These are phyloP conservation scores for Nicotiana attenuata DNA, from an alignment of 257 asterid genomes.

Conservation along the genomic window DNA sequence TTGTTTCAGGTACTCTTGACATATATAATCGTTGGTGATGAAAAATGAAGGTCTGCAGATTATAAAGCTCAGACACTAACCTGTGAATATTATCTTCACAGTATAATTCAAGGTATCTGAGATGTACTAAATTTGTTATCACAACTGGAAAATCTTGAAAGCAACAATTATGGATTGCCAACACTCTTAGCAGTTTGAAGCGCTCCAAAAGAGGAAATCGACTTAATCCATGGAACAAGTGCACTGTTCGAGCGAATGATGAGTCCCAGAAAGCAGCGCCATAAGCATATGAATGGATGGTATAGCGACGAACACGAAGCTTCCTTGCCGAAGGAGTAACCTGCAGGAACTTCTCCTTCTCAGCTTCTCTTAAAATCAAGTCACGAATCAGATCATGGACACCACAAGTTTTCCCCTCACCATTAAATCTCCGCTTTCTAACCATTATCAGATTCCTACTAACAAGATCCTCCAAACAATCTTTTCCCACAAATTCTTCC, in stretches of 20 bases:
- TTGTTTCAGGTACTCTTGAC: not conserved
- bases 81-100: not conserved
- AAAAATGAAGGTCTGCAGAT: not conserved
- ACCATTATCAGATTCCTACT: not conserved
- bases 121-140: not conserved
- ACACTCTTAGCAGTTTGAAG: not conserved
- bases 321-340: not conserved
- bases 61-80: not conserved
- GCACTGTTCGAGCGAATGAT: not conserved
- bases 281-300: not conserved
- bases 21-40: not conserved
- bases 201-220: not conserved
- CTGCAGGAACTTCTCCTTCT: not conserved
- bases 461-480: constrained; percentile 4
- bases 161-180: not conserved
- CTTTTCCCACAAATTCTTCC: not conserved
- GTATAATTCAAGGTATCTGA: not conserved
- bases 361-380: not conserved
- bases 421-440: not conserved
- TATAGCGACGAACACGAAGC: not conserved
- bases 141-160: not conserved
- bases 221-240: not conserved
- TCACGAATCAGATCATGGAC: constrained; percentile 2
- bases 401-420: not conserved
- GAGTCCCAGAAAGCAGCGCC: not conserved